These are phyloP conservation scores for Salix viminalis DNA, from an alignment of 345 rosid genomes.

Conservation along the genomic window DNA sequence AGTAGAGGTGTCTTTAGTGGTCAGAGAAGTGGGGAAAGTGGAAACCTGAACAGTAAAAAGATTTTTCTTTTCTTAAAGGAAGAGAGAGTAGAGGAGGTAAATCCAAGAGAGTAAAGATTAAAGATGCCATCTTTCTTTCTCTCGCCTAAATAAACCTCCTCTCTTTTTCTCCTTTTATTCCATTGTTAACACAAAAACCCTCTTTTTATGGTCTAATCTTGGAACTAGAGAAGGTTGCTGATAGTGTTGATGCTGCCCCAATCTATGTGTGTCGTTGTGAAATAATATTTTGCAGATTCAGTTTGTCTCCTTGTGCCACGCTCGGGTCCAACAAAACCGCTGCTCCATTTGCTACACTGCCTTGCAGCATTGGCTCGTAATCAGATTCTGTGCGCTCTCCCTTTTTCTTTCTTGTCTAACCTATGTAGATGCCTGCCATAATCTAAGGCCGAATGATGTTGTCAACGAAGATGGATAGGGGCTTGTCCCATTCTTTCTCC, in stretches of 20 bases:
- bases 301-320: conserved; percentile 31
- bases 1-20: conserved; percentile 42
- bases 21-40: conserved; percentile 66
- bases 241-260: conserved; percentile 13
- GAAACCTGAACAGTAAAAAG: conserved; percentile 47
- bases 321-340: conserved; percentile 35
- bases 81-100: background rate
- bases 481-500: background rate
- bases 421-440: background rate
- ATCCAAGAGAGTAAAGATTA: background rate
- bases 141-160: background rate
- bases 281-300: conserved; percentile 21
- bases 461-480: background rate
- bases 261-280: conserved; percentile 1
- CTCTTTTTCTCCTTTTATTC: background rate
- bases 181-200: background rate
- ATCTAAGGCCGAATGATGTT: conserved; percentile 5
- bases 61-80: conserved; percentile 20
- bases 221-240: conserved; percentile 13
- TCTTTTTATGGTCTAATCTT: conserved; percentile 11
- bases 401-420: background rate
- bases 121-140: background rate
- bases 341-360: conserved; percentile 15
- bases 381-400: conserved; percentile 12
- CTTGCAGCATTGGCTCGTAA: background rate